These are phyloP conservation scores for Bruguiera parviflora DNA, from an alignment of 345 rosid species.

Conservation along the genomic window DNA sequence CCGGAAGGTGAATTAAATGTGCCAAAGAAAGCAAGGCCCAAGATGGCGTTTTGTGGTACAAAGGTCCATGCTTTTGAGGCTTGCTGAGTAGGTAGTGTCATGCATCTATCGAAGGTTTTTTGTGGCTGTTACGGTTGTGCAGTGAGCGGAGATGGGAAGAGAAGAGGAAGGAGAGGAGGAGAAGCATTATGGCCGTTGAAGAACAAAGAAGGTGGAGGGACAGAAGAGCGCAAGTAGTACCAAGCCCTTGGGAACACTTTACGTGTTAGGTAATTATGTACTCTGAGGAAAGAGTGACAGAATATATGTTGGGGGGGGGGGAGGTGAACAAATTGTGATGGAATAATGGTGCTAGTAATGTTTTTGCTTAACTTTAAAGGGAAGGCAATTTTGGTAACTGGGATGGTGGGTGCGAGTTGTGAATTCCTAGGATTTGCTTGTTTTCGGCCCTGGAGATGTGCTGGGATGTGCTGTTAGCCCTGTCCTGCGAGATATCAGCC, in stretches of 20 bases:
- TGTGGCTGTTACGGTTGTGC: conserved; percentile 51
- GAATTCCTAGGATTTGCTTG: background rate
- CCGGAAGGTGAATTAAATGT: conserved; percentile 95
- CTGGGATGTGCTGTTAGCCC: no score
- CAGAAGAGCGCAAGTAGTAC: background rate
- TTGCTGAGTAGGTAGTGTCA: conserved; percentile 82
- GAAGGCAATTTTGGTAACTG: conserved; percentile 20
- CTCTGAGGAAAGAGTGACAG: background rate
- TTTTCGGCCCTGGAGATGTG: no score
- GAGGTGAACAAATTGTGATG: no score
- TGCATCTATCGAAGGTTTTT: conserved; percentile 71
- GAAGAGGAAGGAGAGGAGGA: conserved; percentile 27
- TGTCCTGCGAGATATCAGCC: no score
- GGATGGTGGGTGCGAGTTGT: conserved; percentile 3
- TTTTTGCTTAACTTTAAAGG: conserved; percentile 51
- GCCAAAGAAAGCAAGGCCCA: conserved; percentile 85
- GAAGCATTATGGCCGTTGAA: conserved; percentile 17
- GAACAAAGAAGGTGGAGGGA: background rate
- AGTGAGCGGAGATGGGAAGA: conserved; percentile 31
- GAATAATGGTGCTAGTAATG: background rate
- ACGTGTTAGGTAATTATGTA: conserved; percentile 16
- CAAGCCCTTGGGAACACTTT: conserved; percentile 18
- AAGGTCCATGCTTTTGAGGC: conserved; percentile 94
- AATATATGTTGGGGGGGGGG: no score
- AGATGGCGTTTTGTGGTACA: conserved; percentile 65